Evolutionary conservation across 2,329 filamentous ascomycete species (phyloP), one percentile per base, ranked within the genome.

Genomic region (Diaporthe humulicola): DNA sequence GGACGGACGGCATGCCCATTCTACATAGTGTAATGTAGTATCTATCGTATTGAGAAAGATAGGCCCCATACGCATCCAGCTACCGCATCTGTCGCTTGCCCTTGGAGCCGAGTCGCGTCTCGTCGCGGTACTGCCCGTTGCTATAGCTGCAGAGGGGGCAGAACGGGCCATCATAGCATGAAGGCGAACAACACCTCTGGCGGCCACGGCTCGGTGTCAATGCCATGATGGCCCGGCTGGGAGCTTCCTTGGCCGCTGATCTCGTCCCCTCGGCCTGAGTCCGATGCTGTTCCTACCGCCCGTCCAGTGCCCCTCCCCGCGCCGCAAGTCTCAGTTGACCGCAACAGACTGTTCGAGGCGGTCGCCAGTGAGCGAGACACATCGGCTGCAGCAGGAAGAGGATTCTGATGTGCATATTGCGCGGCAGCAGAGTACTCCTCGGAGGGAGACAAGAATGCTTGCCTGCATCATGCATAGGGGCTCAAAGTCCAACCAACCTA

Each of bases 1-100:
- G 73, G 60, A 73, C 64, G 70, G 71, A 69, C 60, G 38, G 40
- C 61, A 75, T 66, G 28, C 30, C 57, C 70, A 67, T 71, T n/a
- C 28, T 64, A 42, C 22, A 56, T 33, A 58, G 40, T 33, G 25
- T 58, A 33, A 22, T n/a, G 17, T 48, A n/a, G 19, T 19, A n/a
- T n/a, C 45, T 22, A 56, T 52, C 61, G 61, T 67, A 67, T 67
- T 25, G 45, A 38, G 50, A 30, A 52, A 48, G 48, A 28, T 4
- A 38, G 22, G 64, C 40, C 64, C 64, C 64, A 69, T 69, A 69
- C 14, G 48, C 45, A 67, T 25, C 14, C 45, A 52, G n/a, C 28
- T 50, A 25, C 57, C 57, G 40, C 57, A 38, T 42, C 38, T 28
- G 58, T 42, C 38, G n/a, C 25, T 40, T 33, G 40, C 56, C 25